Base-by-base conservation (phyloP, 495 filamentous ascomycete species). In the Talaromyces stipitatus region DNA sequence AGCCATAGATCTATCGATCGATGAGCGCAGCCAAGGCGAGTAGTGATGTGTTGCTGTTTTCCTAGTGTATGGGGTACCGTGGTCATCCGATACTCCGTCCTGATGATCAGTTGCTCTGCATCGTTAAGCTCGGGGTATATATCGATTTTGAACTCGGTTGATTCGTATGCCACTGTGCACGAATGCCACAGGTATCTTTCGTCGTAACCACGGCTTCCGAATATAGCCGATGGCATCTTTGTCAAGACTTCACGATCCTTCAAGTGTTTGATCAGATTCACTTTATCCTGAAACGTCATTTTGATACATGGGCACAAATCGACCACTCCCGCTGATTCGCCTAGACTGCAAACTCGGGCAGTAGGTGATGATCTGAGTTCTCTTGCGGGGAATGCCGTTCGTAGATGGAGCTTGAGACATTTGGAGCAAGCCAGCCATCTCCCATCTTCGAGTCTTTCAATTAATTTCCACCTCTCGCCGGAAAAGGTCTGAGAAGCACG, bases 281-380 rank as follows among this genome's bases (percentile, higher is more conserved):
- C 50, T 57, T 71, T 78, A 54, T 75, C 73, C 1, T 66, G 69
- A 62, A 72, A 78, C 0, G 75, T 78, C 50, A 78, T 45, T 56
- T 78, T 78, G 50, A 70, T 74, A 71, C 75, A 78, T 16, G 75
- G 75, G 33, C 75, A 78, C 18, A 78, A 43, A 41, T 78, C 75
- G 33, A 78, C 72, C 29, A 78, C 65, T 4, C 75, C 75, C 7
- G 73, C 73, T 14, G 69, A 54, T 11, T 64, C 64, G n/a, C 75
- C 75, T 32, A 78, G 50, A 27, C 70, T 69, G 58, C 75, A 78
- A 9, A 62, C 60, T 14, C 75, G 69, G 20, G 59, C 58, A 24
- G 75, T 72, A 2, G 75, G 28, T 16, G 73, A 71, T 47, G 67
- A 67, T 59, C 65, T 62, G 5, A 76, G 48, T 54, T 78, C 72